These are phyloP conservation scores for Termitomyces sp. DNA, from an alignment of 768 basidiomycete genomes.

Conservation along the genomic window DNA sequence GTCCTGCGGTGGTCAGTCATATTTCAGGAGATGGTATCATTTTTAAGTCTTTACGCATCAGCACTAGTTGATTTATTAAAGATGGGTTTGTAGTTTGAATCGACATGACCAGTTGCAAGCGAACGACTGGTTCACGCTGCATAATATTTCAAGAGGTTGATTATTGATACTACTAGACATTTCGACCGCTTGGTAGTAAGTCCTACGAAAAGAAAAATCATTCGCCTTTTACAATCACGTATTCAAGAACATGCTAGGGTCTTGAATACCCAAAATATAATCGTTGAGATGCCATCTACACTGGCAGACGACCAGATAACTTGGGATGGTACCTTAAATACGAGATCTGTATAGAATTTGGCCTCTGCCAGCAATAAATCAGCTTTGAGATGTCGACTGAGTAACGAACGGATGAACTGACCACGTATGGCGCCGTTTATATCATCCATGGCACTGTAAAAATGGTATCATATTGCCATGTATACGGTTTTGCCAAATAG, in stretches of 20 bases:
- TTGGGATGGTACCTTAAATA: background rate
- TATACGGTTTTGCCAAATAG: background rate
- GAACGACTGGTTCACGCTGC: too few species aligned
- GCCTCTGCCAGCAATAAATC: background rate
- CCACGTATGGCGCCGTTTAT: constrained; percentile 1
- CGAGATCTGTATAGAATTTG: background rate
- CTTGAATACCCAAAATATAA: background rate
- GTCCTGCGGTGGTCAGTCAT: constrained; percentile 58
- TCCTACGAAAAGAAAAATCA: constrained; percentile 59
- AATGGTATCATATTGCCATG: background rate
- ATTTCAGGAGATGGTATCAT: too few species aligned
- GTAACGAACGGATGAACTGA: background rate
- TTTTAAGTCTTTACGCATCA: too few species aligned
- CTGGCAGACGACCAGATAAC: constrained; percentile 1
- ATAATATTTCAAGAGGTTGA: too few species aligned
- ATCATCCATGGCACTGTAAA: constrained; percentile 1
- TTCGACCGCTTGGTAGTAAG: too few species aligned
- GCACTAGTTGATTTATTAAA: too few species aligned
- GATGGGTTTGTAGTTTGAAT: too few species aligned
- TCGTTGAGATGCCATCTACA: background rate
- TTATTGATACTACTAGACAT: too few species aligned
- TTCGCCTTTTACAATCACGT: background rate
- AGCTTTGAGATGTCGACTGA: background rate
- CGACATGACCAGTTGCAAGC: too few species aligned
- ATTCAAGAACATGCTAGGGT: background rate